Evolutionary conservation across 768 basidiomycete species (phyloP), one percentile per base, ranked within the genome.

Genomic region (Russula compacta): DNA sequence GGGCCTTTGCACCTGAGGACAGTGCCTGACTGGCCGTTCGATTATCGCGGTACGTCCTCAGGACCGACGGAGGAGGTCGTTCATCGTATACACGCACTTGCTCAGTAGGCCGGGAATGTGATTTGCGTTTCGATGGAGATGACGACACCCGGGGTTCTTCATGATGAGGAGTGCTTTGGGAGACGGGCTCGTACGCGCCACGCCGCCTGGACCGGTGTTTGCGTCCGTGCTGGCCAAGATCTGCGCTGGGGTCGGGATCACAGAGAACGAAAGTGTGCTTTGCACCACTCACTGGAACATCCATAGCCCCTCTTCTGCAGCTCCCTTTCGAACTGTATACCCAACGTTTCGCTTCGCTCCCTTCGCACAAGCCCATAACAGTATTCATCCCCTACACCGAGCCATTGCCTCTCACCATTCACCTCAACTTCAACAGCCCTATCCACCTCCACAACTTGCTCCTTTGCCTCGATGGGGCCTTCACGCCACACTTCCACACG

Each of bases 311-410:
- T 74, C 60, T 70, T 76, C 50, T 77, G 71, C 9, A 84, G 69
- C 69, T 84, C 84, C 43, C 69, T 74, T 65, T 81, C 78, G 38
- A 85, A 78, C 69, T 82, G 80, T 33, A 73, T 73, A 55, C 75
- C 80, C 11, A 86, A 70, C 7, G 74, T 76, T 40, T 82, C 82
- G 66, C 82, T 84, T 68, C 75, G 75, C 69, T 84, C 82, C 54
- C 73, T 64, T 35, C 72, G 69, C 6, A 68, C 67, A 19, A 80
- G 70, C 3, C 77, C 79, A 69, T 80, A 79, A 8, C 67, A 75
- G 59, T 78, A 75, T 64, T 77, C 71, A 64, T 79, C 75, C 1
- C 79, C 79, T 1, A 75, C 39, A 24, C 79, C 78, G 9, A 84
- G 69, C 82, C 82, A 84, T 64, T 81, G 80, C 63, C 75, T 72